Evolutionary conservation across 1,284 basidiomycete genomes (phyloP).

Genomic region (Erythrobasidium hasegawianum): DNA sequence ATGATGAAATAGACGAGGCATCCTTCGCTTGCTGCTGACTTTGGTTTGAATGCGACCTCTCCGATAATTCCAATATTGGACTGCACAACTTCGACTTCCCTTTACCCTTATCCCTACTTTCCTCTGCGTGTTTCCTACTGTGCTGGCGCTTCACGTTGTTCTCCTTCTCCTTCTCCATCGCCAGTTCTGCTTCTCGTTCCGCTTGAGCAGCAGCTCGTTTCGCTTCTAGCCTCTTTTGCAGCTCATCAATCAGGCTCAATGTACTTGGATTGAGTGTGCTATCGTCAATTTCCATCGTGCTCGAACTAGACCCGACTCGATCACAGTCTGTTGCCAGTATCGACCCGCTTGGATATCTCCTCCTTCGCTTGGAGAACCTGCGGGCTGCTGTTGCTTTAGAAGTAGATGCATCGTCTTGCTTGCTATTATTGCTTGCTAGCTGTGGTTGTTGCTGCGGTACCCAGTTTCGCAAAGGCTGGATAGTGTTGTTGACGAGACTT

Average conservation of each 20-base stretch:
- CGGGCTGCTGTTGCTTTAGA: not conserved
- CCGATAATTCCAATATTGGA: not conserved
- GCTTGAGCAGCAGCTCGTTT: slow-evolving; percentile 8
- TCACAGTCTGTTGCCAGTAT: not conserved
- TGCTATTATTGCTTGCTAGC: not conserved
- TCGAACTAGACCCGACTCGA: not conserved
- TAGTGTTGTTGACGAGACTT: not conserved
- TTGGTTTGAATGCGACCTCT: not conserved
- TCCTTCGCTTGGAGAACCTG: slow-evolving; percentile 24
- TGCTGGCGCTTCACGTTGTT: too few species aligned
- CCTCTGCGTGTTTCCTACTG: too few species aligned
- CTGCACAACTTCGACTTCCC: not conserved
- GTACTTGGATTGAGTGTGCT: not conserved
- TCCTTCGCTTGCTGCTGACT: not conserved
- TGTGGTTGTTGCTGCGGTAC: slow-evolving; percentile 1
- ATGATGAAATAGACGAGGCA: too few species aligned
- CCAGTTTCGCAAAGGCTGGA: slow-evolving; percentile 7
- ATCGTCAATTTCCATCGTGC: slow-evolving; percentile 15
- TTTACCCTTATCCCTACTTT: not conserved
- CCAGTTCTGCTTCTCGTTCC: slow-evolving; percentile 7
- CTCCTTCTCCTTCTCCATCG: slow-evolving; percentile 4
- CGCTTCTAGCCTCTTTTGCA: slow-evolving; percentile 14
- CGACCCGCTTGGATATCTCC: slow-evolving; percentile 3
- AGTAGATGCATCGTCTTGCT: not conserved
- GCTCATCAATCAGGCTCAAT: slow-evolving; percentile 12